Conservation (phyloP, 352 stramenopile genomes). For the Thalassiosira exigua region DNA sequence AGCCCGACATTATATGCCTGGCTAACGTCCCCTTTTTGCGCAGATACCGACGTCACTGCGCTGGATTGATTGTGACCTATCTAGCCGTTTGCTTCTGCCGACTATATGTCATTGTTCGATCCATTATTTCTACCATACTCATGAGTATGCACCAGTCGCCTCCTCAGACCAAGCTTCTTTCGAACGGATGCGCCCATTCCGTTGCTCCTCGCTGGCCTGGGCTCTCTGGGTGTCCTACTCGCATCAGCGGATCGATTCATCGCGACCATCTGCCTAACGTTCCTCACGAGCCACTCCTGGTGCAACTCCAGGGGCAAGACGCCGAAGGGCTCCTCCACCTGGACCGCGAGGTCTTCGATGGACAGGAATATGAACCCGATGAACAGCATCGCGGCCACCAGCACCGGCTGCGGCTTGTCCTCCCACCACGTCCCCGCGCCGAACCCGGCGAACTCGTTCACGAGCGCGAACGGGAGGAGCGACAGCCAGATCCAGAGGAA, state of each 20-base stretch:
- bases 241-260: constrained; percentile 19
- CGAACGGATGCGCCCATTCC: no score
- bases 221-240: no score
- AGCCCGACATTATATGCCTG: no score
- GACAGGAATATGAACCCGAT: constrained; percentile 38
- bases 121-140: no score
- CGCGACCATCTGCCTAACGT: constrained; percentile 10
- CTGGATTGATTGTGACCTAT: no score
- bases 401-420: background rate
- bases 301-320: constrained; percentile 40
- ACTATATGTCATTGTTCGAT: no score
- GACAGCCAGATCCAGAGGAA: constrained; percentile 32
- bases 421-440: constrained; percentile 1
- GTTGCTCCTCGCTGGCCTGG: no score
- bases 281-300: constrained; percentile 1
- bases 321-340: constrained; percentile 41
- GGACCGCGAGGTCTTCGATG: constrained; percentile 40
- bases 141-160: no score
- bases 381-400: constrained; percentile 12
- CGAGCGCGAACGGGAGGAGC: constrained; percentile 25
- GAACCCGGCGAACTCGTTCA: constrained; percentile 18
- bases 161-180: no score
- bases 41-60: no score
- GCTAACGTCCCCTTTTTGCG: no score
- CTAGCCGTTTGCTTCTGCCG: no score